phyloP scores from a whole-genome alignment of 2,329 filamentous ascomycete genomes.

The Colletotrichum higginsianum region DNA sequence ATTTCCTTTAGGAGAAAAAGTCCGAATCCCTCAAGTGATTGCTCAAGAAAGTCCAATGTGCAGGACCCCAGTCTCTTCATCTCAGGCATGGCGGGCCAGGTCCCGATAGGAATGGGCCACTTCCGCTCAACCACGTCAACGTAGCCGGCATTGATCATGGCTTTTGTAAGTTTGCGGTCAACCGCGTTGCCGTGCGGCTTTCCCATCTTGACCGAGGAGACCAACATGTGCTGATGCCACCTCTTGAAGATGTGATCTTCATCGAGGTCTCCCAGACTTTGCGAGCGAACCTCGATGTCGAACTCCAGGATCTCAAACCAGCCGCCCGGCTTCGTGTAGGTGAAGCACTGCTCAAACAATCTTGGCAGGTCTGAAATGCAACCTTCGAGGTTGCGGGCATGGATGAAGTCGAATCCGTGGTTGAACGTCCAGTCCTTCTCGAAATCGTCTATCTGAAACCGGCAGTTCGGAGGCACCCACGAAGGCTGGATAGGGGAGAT shows the following conservation, averaged over 20 bases:
- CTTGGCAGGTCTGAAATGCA: slow-evolving; percentile 70
- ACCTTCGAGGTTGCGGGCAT: slow-evolving; percentile 71
- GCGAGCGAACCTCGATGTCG: slow-evolving; percentile 44
- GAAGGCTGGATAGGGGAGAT: slow-evolving; percentile 70
- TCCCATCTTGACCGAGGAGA: slow-evolving; percentile 49
- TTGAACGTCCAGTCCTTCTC: slow-evolving; percentile 59
- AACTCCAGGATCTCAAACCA: slow-evolving; percentile 51
- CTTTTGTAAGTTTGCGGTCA: slow-evolving; percentile 42
- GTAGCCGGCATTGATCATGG: slow-evolving; percentile 47
- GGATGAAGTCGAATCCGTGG: slow-evolving; percentile 71
- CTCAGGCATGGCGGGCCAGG: slow-evolving; percentile 30
- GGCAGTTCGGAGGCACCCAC: slow-evolving; percentile 51
- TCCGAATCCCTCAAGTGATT: slow-evolving; percentile 50
- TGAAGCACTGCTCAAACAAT: slow-evolving; percentile 66
- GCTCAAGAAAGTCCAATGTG: slow-evolving; percentile 45
- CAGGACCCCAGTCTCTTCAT: slow-evolving; percentile 41
- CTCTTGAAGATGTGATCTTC: slow-evolving; percentile 32
- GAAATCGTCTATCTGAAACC: slow-evolving; percentile 56
- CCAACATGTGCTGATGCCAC: slow-evolving; percentile 50
- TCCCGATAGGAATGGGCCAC: slow-evolving; percentile 41
- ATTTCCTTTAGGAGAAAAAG: slow-evolving; percentile 49
- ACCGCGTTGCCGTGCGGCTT: slow-evolving; percentile 48
- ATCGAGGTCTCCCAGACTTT: neutral
- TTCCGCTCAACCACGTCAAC: slow-evolving; percentile 40
- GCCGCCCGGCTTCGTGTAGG: slow-evolving; percentile 61